A percentile compares a stretch with the other conserved stretches of the same genome.
phyloP scores from a whole-genome alignment of 352 stramenopile genomes.

The Bremia lactucae region DNA sequence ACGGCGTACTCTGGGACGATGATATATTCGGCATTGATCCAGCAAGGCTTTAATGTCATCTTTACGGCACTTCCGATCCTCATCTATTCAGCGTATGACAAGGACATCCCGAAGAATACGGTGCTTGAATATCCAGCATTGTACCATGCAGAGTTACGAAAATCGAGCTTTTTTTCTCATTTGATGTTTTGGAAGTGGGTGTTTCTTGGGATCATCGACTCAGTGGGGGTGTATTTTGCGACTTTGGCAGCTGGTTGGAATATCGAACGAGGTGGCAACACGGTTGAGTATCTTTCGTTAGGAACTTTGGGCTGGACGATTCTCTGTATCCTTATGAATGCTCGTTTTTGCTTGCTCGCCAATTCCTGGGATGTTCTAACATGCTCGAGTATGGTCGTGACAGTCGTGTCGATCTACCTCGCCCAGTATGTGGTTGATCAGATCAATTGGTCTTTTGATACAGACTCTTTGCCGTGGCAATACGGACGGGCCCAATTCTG shows the following conservation, averaged over 20 bases:
- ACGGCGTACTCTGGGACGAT: constrained; percentile 89
- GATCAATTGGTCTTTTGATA: constrained; percentile 63
- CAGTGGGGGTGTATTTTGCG: constrained; percentile 58
- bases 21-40: constrained; percentile 77
- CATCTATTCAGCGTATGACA: constrained; percentile 71
- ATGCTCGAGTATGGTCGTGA: constrained; percentile 38
- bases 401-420: constrained; percentile 46
- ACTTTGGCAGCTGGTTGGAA: constrained; percentile 36
- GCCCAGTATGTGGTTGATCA: constrained; percentile 62
- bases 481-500: constrained; percentile 57
- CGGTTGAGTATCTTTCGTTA: constrained; percentile 53
- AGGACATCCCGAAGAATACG: constrained; percentile 58
- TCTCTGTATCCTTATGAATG: constrained; percentile 67
- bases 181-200: constrained; percentile 85
- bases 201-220: constrained; percentile 61
- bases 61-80: constrained; percentile 91
- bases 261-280: constrained; percentile 46
- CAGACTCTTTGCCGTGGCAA: constrained; percentile 71
- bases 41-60: constrained; percentile 92
- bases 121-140: constrained; percentile 51
- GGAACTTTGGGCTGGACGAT: constrained; percentile 63
- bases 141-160: constrained; percentile 49
- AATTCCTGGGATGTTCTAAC: constrained; percentile 72
- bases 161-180: constrained; percentile 63
- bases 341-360: constrained; percentile 68